These are phyloP conservation scores for Polychaeton citri DNA, from an alignment of 2,329 filamentous ascomycete species.

Conservation along the genomic window DNA sequence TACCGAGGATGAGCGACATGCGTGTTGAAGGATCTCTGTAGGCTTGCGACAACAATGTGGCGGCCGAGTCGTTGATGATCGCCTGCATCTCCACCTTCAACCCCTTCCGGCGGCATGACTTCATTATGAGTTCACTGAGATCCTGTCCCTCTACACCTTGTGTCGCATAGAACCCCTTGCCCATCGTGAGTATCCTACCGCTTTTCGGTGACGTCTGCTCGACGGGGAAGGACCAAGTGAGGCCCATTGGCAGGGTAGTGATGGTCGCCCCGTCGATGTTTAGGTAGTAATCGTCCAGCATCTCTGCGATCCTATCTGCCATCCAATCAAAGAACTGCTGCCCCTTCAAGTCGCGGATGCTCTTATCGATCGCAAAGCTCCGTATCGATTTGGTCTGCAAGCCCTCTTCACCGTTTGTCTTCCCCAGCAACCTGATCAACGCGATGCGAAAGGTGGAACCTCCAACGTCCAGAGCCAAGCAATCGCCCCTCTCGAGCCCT, in stretches of 20 bases:
- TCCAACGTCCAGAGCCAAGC: constrained; percentile 49
- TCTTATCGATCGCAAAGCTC: constrained; percentile 43
- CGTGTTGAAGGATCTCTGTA: constrained; percentile 48
- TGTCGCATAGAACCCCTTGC: constrained; percentile 50
- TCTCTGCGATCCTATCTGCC: constrained; percentile 44
- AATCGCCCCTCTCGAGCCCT: constrained; percentile 46
- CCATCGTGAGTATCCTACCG: constrained; percentile 48
- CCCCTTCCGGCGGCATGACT: constrained; percentile 39
- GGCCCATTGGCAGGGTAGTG: constrained; percentile 40
- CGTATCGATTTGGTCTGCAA: constrained; percentile 44
- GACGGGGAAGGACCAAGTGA: constrained; percentile 55
- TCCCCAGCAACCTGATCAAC: constrained; percentile 41
- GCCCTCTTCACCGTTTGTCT: constrained; percentile 19
- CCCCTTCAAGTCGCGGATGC: constrained; percentile 41
- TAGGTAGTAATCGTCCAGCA: constrained; percentile 31
- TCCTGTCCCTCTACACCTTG: constrained; percentile 47
- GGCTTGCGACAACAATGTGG: constrained; percentile 47
- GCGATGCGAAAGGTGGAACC: constrained; percentile 54
- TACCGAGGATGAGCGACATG: constrained; percentile 51
- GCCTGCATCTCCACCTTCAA: constrained; percentile 47
- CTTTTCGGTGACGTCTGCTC: constrained; percentile 48
- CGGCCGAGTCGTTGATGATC: constrained; percentile 51
- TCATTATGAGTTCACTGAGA: constrained; percentile 45
- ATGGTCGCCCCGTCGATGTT: constrained; percentile 18
- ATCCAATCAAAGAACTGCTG: constrained; percentile 54